A percentile compares a stretch with the other conserved stretches of the same genome.
These are phyloP conservation scores for Podospora tetraspora DNA, from an alignment of 495 filamentous ascomycete species.

Conservation along the genomic window DNA sequence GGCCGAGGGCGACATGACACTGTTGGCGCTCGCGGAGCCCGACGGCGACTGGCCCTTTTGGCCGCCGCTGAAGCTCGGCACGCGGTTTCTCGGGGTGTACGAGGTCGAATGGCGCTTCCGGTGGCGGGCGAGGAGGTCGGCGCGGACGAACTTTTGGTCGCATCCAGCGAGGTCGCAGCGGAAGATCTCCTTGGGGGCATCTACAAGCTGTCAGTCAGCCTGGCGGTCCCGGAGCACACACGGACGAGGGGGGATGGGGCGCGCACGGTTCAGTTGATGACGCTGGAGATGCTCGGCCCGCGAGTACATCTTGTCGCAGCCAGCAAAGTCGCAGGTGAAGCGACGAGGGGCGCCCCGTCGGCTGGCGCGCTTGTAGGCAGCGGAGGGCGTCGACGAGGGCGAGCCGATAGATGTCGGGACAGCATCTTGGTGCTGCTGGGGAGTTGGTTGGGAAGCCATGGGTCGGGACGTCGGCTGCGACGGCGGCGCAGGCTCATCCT, in stretches of 20 bases:
- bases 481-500: constrained; percentile 8
- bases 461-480: not conserved
- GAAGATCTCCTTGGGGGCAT: constrained; percentile 93
- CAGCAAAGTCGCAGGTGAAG: constrained; percentile 77
- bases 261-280: constrained; percentile 44
- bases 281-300: constrained; percentile 85
- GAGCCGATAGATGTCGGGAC: not conserved
- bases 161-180: constrained; percentile 87
- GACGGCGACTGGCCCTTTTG: constrained; percentile 27
- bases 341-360: constrained; percentile 45
- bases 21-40: constrained; percentile 11
- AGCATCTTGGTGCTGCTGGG: constrained; percentile 12
- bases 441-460: constrained; percentile 18
- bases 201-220: constrained; percentile 48
- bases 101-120: constrained; percentile 87
- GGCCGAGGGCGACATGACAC: constrained; percentile 27
- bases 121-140: constrained; percentile 86
- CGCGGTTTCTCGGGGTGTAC: constrained; percentile 84
- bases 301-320: constrained; percentile 91
- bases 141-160: constrained; percentile 82
- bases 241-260: not conserved
- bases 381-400: constrained; percentile 5
- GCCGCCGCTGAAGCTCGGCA: constrained; percentile 62
- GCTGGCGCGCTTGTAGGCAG: constrained; percentile 45
- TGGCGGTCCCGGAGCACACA: not conserved